Evolutionary conservation across 495 filamentous ascomycete genomes (phyloP), one percentile per base, ranked within the genome.

Genomic region (Coniosporium apollinis): DNA sequence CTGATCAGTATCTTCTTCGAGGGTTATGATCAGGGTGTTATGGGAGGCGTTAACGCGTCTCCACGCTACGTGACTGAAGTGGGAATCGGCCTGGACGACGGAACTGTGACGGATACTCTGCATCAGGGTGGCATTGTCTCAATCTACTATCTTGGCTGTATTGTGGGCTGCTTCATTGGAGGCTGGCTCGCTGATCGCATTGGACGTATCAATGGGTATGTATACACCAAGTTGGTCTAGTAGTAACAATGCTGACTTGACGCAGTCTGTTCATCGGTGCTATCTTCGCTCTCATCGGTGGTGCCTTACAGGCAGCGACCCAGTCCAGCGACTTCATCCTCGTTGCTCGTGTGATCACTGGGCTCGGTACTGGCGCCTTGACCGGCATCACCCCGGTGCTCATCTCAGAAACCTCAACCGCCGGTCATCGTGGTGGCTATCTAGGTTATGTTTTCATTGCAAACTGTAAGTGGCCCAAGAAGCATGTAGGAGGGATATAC

Each of bases 11-110:
- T 69, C 34, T 69, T 69, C 51, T 67, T 69, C 50, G 60, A 65
- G 39, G 65, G 67, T n/a, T 68, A 67, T 51, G 64, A 66, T 29
- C 64, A 66, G 41, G 64, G 63, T 17, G 61, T 67, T 22, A 66
- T 65, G 59, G 62, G 61, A n/a, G 61, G 59, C 22, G 60, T 67
- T 26, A 68, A 66, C 32, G 46, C 51, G 34, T 38, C 60, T 20
- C 57, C 55, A 3, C 48, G 37, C 6, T 66, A 64, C 38, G 49
- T 61, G 7, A 50, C 44, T 2, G 36, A 47, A 34, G 57, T 61
- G 3, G 48, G 48, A 10, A 61, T 60, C 18, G 59, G 59, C 6
- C 43, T 38, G 34, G 19, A 51, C 3, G 55, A 61, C 40, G 55
- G 58, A 9, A 58, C 48, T 0, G 48, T 61, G 19, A 61, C 55